phyloP scores from a whole-genome alignment of 495 filamentous ascomycete genomes.

The Aspergillus kassunensis region DNA sequence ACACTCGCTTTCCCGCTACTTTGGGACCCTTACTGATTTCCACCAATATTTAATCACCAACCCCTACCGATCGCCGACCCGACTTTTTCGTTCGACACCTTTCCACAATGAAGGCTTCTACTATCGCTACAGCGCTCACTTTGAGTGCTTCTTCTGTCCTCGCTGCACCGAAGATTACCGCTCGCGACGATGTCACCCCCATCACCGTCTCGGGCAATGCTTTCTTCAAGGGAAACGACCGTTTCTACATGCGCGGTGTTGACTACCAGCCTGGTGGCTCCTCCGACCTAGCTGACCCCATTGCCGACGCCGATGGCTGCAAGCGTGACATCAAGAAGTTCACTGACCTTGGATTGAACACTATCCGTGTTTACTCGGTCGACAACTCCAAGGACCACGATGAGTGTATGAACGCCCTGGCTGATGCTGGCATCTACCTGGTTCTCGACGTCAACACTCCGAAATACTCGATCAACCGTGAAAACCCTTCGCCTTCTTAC shows the following conservation, averaged over 20 bases:
- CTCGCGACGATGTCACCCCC: constrained; percentile 44
- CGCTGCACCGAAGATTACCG: constrained; percentile 49
- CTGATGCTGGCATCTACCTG: constrained; percentile 85
- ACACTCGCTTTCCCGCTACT: constrained; percentile 2
- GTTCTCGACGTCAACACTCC: constrained; percentile 81
- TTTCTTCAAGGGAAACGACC: constrained; percentile 77
- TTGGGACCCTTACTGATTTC: neutral
- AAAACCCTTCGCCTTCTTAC: constrained; percentile 72
- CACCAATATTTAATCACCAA: neutral
- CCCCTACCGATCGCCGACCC: neutral
- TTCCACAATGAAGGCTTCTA: constrained; percentile 53
- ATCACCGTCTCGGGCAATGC: constrained; percentile 64
- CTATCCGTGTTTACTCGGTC: constrained; percentile 87
- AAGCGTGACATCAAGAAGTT: constrained; percentile 81
- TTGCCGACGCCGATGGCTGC: constrained; percentile 67
- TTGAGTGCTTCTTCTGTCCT: constrained; percentile 42
- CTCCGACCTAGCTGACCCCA: constrained; percentile 71
- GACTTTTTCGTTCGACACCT: neutral
- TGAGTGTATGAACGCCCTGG: constrained; percentile 77
- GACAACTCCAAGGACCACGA: constrained; percentile 84
- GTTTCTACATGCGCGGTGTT: constrained; percentile 93
- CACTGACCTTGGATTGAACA: constrained; percentile 83
- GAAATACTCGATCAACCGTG: constrained; percentile 79
- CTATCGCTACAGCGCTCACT: constrained; percentile 52
- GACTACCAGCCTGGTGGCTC: constrained; percentile 95